Base-by-base conservation (phyloP, 768 basidiomycete genomes). In the Chlorophyllum brunneum region DNA sequence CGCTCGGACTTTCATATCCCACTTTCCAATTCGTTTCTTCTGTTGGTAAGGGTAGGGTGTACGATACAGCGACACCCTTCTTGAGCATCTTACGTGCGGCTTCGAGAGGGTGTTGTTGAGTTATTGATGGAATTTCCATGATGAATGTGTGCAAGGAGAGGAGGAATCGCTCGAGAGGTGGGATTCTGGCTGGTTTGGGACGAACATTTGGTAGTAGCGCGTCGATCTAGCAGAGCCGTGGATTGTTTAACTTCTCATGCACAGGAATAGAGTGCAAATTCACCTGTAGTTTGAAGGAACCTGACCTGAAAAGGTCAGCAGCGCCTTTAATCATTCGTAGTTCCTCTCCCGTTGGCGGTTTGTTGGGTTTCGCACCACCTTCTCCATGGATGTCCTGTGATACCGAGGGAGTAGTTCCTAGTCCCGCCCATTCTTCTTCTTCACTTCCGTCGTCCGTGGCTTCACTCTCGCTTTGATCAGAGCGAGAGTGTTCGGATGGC, bases 1-100 rank as follows among this genome's bases (percentile, higher is more conserved):
- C 88, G 22, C 70, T 75, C 1, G 94, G 95, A 38, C 75, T 78
- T 57, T 88, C 82, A 60, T 88, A 97, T 0, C 82, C 77, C 18
- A 97, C 84, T 45, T 83, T 92, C 93, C 93, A 97, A 51, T 94
- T 92, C 0, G 85, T 83, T 30, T 90, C 88, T 63, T 86, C 80
- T 0, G 82, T 76, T 0, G 90, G 91, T 20, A 80, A 70, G 0
- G 92, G 92, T 0, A 77, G 61, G 1, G 82, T 77, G 61, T 85
- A 90, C 0, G 88, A 86, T 0, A 92, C 79, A 2, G 81, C 71
- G 8, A 90, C 65, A 5, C 77, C 75, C 39, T 75, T 74, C 54
- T 80, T 76, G 13, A 77, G 64, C 38, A 88, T 68, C 26, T 69
- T 64, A 24, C 78, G 71, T 33, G 85, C 71, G 2, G 85, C 93